Conservation (phyloP, 176 grass and related monocot species). For the Urochloa ruziziensis region DNA sequence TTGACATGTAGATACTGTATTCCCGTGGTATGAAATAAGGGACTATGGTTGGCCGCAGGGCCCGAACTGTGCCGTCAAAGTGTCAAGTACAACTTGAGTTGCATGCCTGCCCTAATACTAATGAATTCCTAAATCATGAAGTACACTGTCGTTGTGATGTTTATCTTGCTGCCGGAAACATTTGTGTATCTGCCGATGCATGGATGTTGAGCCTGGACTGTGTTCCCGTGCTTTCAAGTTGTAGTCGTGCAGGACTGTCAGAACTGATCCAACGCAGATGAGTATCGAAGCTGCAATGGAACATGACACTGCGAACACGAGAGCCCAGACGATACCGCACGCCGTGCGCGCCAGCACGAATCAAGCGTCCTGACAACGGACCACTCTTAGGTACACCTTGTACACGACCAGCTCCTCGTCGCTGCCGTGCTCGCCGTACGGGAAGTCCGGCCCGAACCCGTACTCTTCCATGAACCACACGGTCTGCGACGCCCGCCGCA, state of each 20-base stretch:
- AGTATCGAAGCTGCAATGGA: background rate
- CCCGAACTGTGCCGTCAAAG: background rate
- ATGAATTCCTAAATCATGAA: background rate
- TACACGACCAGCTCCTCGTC: constrained; percentile 7
- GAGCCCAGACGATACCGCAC: background rate
- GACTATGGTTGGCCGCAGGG: background rate
- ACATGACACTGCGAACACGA: background rate
- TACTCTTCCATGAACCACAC: constrained; percentile 47
- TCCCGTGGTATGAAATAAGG: constrained; percentile 14
- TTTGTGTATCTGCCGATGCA: background rate
- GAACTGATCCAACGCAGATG: background rate
- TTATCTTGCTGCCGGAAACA: background rate
- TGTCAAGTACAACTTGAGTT: background rate
- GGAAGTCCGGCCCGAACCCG: constrained; percentile 22
- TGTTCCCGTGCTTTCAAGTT: background rate
- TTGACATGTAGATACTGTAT: background rate
- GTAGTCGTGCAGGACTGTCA: background rate
- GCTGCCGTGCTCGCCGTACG: background rate
- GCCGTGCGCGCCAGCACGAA: background rate
- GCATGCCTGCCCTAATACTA: background rate
- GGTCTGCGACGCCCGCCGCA: constrained; percentile 1
- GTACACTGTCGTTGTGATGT: background rate
- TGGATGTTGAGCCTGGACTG: background rate
- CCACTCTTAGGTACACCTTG: constrained; percentile 32
- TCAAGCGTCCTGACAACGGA: background rate